phyloP scores from a whole-genome alignment of 1,284 basidiomycete species.

The Xerocomus minutiporus region DNA sequence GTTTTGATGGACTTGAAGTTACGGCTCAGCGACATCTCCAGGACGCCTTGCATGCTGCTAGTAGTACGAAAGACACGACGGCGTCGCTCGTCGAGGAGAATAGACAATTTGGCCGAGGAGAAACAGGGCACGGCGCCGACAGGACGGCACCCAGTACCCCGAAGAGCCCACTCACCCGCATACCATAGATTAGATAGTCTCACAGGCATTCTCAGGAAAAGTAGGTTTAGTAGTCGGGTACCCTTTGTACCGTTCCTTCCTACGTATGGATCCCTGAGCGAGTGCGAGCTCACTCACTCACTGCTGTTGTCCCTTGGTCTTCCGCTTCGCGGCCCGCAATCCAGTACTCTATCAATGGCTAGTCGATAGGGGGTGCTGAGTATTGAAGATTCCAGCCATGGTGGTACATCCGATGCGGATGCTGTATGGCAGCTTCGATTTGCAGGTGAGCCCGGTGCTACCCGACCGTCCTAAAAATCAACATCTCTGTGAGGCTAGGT shows the following conservation, averaged over 20 bases:
- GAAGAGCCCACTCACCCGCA: not conserved
- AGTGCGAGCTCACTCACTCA: not conserved
- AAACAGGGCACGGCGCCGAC: not conserved
- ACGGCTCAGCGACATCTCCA: not conserved
- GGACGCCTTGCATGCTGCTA: constrained; percentile 1
- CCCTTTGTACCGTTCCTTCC: not conserved
- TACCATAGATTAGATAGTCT: not conserved
- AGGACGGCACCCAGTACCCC: not conserved
- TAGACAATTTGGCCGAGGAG: not conserved
- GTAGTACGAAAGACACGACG: not conserved
- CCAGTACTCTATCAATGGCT: too few species aligned
- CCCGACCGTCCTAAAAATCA: too few species aligned
- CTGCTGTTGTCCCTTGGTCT: not conserved
- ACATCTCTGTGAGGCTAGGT: too few species aligned
- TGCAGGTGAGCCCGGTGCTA: too few species aligned
- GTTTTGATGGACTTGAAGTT: not conserved
- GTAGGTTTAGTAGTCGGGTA: not conserved
- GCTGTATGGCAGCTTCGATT: too few species aligned
- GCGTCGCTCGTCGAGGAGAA: not conserved
- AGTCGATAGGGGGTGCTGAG: too few species aligned
- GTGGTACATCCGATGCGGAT: too few species aligned
- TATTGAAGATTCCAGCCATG: too few species aligned
- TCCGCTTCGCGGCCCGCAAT: too few species aligned
- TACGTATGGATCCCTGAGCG: not conserved
- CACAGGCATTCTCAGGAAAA: not conserved